A percentile compares a stretch with the other conserved stretches of the same genome.
These are phyloP conservation scores for Ophiocordyceps camponoti-saundersi DNA, from an alignment of 2,329 filamentous ascomycete genomes.

Conservation along the genomic window DNA sequence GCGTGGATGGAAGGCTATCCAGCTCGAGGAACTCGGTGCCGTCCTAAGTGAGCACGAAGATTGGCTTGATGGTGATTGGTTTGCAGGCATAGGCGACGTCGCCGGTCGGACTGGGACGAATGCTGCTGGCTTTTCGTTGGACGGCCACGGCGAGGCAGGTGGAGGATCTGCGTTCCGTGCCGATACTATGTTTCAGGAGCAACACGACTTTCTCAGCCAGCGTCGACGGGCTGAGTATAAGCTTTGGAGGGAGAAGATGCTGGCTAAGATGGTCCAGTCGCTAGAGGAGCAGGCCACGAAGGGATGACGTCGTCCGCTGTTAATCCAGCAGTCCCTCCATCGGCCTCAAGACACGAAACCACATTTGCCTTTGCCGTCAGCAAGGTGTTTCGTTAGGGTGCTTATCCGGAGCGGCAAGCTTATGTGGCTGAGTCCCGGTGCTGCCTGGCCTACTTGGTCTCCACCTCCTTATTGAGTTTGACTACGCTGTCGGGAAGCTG, in stretches of 20 bases:
- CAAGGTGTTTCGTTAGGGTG: too few relatives aligned
- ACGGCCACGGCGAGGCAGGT: slow-evolving; percentile 8
- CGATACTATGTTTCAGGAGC: slow-evolving; percentile 61
- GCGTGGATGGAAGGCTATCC: slow-evolving; percentile 33
- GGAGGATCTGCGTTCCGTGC: slow-evolving; percentile 28
- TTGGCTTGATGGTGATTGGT: slow-evolving; percentile 51
- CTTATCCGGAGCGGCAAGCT: too few relatives aligned
- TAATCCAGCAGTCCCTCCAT: too few relatives aligned
- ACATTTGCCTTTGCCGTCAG: too few relatives aligned
- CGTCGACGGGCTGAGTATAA: slow-evolving; percentile 42
- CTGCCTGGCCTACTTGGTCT: too few relatives aligned
- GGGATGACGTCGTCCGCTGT: too few relatives aligned
- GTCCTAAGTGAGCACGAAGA: slow-evolving; percentile 39
- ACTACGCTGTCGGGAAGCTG: too few relatives aligned
- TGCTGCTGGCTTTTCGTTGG: slow-evolving; percentile 11
- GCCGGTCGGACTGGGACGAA: slow-evolving; percentile 10
- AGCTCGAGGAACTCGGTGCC: slow-evolving; percentile 38
- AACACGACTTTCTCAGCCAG: slow-evolving; percentile 54
- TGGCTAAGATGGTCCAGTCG: slow-evolving; percentile 31
- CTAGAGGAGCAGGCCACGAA: too few relatives aligned
- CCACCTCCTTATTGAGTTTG: too few relatives aligned
- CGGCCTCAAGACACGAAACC: too few relatives aligned
- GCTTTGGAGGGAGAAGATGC: slow-evolving; percentile 45
- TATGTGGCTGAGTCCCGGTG: too few relatives aligned
- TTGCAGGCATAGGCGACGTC: slow-evolving; percentile 37